Evolutionary conservation across 257 asterid species (phyloP).

Genomic region (Solanum pinnatisectum): DNA sequence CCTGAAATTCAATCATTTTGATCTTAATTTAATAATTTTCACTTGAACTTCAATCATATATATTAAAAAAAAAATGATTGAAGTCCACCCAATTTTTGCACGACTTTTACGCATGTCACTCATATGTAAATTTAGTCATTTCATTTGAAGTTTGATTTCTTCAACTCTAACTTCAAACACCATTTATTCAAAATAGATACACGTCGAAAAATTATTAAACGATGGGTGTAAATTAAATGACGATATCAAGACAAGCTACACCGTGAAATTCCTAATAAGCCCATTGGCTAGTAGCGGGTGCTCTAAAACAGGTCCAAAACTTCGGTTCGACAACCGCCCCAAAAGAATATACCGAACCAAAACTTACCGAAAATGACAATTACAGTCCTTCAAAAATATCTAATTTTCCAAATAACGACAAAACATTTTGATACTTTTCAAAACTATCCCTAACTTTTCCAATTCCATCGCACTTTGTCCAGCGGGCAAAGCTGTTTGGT

Average conservation of each 20-base stretch:
- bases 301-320: neutral
- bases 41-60: no score
- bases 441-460: neutral
- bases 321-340: neutral
- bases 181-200: neutral
- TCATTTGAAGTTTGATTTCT: neutral
- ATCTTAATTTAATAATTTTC: no score
- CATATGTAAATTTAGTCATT: neutral
- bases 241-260: neutral
- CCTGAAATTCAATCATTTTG: no score
- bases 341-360: neutral
- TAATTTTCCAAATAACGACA: neutral
- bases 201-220: neutral
- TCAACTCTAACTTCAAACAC: neutral
- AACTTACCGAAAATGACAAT: neutral
- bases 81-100: no score
- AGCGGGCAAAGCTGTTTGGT: neutral
- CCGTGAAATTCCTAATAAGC: neutral
- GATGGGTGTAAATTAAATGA: neutral
- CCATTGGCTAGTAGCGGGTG: neutral
- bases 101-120: neutral
- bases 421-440: neutral
- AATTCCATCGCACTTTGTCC: neutral
- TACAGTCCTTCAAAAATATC: neutral
- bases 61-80: no score